Percentiles rank a stretch among this genome's conserved stretches.
These are phyloP conservation scores for Raphidocelis subcapitata DNA, from an alignment of 139 green algal genomes.

Conservation along the genomic window DNA sequence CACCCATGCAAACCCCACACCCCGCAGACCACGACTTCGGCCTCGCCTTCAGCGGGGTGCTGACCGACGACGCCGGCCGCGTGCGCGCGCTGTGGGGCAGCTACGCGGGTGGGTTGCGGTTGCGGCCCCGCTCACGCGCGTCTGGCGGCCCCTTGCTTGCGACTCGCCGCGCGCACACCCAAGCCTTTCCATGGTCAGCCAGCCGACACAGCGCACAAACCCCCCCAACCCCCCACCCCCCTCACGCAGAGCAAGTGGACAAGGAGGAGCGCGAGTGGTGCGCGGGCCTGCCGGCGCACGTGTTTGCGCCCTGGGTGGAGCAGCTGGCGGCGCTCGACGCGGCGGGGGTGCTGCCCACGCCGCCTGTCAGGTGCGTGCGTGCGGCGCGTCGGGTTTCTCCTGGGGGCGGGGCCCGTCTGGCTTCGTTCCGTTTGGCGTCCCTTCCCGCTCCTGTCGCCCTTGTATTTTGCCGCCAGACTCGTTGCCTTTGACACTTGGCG, in stretches of 20 bases:
- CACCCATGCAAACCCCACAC: too few relatives aligned
- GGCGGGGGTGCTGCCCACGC: conserved; percentile 10
- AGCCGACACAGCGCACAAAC: not conserved
- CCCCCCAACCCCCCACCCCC: not conserved
- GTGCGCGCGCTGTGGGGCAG: conserved; percentile 79
- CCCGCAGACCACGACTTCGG: conserved; percentile 96
- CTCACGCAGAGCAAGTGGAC: conserved; percentile 35
- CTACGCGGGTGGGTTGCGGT: conserved; percentile 68
- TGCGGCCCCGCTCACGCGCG: too few relatives aligned
- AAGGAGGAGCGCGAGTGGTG: conserved; percentile 74
- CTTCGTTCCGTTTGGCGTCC: too few relatives aligned
- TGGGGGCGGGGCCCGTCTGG: too few relatives aligned
- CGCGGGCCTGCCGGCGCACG: conserved; percentile 58
- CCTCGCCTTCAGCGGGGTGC: conserved; percentile 71
- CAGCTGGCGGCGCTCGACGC: conserved; percentile 36
- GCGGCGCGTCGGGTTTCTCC: too few relatives aligned
- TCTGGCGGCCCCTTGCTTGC: too few relatives aligned
- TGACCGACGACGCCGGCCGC: conserved; percentile 65
- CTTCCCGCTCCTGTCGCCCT: too few relatives aligned
- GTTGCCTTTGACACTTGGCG: too few relatives aligned
- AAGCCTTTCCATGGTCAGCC: too few relatives aligned
- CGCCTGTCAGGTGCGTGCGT: conserved; percentile 39
- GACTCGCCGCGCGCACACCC: too few relatives aligned
- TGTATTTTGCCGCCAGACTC: too few relatives aligned
- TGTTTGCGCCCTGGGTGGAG: conserved; percentile 66